Evolutionary conservation across 257 asterid species (phyloP).

Genomic region (Solanum arcanum): DNA sequence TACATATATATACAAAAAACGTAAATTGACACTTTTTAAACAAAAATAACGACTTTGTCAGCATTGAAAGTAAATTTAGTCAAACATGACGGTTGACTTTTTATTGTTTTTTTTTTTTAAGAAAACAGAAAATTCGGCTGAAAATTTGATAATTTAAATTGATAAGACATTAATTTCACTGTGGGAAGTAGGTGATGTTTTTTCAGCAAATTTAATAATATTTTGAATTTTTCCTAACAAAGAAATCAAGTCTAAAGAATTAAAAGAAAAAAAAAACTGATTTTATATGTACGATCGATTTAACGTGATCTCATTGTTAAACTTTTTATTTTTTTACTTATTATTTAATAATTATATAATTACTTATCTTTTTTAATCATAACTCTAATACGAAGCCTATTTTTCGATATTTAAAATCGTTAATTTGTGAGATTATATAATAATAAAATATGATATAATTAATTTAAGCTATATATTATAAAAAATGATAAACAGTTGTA

Average conservation of each 20-base stretch:
- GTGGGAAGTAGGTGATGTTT: not conserved
- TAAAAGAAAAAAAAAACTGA: not conserved
- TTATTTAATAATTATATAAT: not conserved
- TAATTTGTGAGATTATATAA: no score
- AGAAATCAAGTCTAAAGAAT: not conserved
- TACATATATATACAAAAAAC: not conserved
- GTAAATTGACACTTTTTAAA: no score
- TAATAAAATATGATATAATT: no score
- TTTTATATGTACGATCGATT: not conserved
- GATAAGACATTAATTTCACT: not conserved
- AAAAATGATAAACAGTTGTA: no score
- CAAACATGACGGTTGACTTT: no score
- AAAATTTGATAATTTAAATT: not conserved
- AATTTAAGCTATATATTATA: no score
- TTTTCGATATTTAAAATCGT: no score
- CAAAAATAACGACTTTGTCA: no score
- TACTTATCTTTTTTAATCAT: no score
- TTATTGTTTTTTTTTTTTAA: no score
- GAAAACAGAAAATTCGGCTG: not conserved
- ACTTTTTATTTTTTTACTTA: no score
- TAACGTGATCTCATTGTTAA: not conserved
- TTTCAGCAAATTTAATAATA: not conserved
- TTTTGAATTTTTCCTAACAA: not conserved
- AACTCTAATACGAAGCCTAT: fast-evolving
- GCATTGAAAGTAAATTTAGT: no score